Conservation (phyloP, 345 rosid species). For the Eucalyptus rudis region DNA sequence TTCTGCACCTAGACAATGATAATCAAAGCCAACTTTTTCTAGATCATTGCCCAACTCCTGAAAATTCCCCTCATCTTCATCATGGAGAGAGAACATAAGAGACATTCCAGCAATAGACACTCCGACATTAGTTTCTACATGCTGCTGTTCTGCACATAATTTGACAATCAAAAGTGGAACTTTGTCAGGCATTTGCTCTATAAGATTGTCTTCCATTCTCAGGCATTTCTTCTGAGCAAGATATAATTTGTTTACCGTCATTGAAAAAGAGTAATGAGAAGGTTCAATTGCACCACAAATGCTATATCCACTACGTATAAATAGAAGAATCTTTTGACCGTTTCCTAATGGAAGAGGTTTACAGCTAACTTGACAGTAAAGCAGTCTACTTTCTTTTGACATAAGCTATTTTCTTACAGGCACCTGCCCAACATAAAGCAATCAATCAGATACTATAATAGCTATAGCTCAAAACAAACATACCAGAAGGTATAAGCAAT, state of each 20-base stretch:
- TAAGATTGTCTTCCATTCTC: background rate
- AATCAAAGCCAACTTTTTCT: slow-evolving; percentile 8
- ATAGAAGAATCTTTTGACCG: background rate
- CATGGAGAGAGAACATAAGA: slow-evolving; percentile 47
- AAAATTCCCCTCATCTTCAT: slow-evolving; percentile 23
- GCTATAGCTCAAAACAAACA: slow-evolving; percentile 1
- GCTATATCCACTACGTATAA: background rate
- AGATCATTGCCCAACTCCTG: slow-evolving; percentile 7
- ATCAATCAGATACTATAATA: background rate
- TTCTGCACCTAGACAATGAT: slow-evolving; percentile 64
- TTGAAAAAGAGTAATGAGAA: background rate
- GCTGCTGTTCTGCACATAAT: slow-evolving; percentile 59
- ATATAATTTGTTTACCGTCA: background rate
- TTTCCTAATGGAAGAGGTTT: background rate
- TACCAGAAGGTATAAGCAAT: slow-evolving; percentile 74
- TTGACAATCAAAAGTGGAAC: background rate
- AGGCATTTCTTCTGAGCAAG: background rate
- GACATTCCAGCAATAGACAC: slow-evolving; percentile 59
- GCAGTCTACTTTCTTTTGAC: background rate
- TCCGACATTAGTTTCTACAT: slow-evolving; percentile 59
- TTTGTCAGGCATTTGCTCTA: background rate
- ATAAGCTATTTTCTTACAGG: background rate
- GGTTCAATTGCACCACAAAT: background rate
- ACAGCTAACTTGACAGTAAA: background rate
- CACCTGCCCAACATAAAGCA: background rate